These are phyloP conservation scores for Pyrenophora graminea DNA, from an alignment of 2,329 filamentous ascomycete genomes.

Conservation along the genomic window DNA sequence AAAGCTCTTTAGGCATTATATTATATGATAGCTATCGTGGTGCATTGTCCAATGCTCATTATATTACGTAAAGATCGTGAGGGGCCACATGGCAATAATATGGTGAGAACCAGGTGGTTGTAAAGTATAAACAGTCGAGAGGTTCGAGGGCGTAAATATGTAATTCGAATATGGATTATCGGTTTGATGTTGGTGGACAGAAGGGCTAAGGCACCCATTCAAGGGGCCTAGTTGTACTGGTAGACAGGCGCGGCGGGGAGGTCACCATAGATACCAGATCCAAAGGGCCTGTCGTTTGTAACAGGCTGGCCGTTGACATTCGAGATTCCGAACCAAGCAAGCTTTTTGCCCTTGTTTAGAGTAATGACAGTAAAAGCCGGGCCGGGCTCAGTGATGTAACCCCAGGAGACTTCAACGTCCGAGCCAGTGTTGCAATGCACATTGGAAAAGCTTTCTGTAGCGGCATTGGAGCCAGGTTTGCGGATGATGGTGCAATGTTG, in stretches of 20 bases:
- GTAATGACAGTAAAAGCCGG: slow-evolving; percentile 20
- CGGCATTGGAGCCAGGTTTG: slow-evolving; percentile 19
- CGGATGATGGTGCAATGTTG: slow-evolving; percentile 20
- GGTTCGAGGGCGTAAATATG: too few species aligned
- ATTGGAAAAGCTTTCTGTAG: slow-evolving; percentile 18
- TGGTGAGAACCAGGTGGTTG: too few species aligned
- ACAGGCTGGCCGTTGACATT: slow-evolving; percentile 19
- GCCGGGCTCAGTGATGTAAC: slow-evolving; percentile 15
- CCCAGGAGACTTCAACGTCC: slow-evolving; percentile 17
- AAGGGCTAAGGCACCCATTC: too few species aligned
- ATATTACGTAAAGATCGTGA: too few species aligned
- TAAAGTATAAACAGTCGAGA: neutral
- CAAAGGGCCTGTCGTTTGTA: slow-evolving; percentile 17
- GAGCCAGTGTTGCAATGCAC: slow-evolving; percentile 16
- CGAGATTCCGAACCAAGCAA: slow-evolving; percentile 22
- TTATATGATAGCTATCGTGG: too few species aligned
- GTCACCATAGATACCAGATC: slow-evolving; percentile 14
- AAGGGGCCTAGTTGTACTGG: slow-evolving; percentile 10
- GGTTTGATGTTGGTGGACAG: too few species aligned
- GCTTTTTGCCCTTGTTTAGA: slow-evolving; percentile 14
- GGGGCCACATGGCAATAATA: too few species aligned
- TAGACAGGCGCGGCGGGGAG: slow-evolving; percentile 12
- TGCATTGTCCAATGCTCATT: too few species aligned
- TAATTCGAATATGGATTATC: too few species aligned
- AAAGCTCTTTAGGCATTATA: too few species aligned